Conservation (phyloP, 495 filamentous ascomycete genomes). For the Aspergillus nanangensis region DNA sequence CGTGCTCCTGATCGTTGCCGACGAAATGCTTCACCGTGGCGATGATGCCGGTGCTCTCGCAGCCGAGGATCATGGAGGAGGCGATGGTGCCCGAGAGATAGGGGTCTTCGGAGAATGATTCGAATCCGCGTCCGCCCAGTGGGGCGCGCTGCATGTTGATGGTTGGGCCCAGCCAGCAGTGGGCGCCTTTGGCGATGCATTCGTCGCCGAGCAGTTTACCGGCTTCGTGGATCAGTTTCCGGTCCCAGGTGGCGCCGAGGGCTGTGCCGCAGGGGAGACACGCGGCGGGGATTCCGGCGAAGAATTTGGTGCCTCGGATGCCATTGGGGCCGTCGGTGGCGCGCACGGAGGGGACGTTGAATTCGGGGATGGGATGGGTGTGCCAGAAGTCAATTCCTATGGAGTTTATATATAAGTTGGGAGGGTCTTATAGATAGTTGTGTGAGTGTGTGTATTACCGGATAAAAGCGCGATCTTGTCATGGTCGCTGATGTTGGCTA, state of each 20-base stretch:
- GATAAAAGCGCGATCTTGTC: conserved; percentile 30
- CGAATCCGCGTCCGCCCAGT: conserved; percentile 66
- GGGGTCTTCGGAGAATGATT: conserved; percentile 69
- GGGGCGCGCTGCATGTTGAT: conserved; percentile 69
- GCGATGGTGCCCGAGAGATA: conserved; percentile 57
- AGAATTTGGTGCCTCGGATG: conserved; percentile 59
- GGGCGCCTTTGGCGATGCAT: conserved; percentile 58
- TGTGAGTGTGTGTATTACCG: conserved; percentile 7
- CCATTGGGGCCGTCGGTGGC: conserved; percentile 65
- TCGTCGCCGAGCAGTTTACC: conserved; percentile 58
- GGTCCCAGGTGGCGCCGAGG: conserved; percentile 63
- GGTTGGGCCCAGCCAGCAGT: conserved; percentile 64
- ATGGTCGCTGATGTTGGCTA: conserved; percentile 19
- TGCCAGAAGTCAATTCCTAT: conserved; percentile 64
- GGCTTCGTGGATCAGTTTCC: conserved; percentile 45
- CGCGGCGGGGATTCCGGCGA: conserved; percentile 54
- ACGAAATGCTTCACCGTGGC: conserved; percentile 70
- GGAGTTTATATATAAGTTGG: not conserved
- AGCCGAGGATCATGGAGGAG: conserved; percentile 54
- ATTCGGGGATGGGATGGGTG: conserved; percentile 58
- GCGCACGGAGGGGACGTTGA: conserved; percentile 59
- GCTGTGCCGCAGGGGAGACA: conserved; percentile 60
- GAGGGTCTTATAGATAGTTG: not conserved
- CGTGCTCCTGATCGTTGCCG: conserved; percentile 67
- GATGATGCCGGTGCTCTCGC: conserved; percentile 54